Conservation (phyloP, 306 rosid genomes). For the Cucumis melo region DNA sequence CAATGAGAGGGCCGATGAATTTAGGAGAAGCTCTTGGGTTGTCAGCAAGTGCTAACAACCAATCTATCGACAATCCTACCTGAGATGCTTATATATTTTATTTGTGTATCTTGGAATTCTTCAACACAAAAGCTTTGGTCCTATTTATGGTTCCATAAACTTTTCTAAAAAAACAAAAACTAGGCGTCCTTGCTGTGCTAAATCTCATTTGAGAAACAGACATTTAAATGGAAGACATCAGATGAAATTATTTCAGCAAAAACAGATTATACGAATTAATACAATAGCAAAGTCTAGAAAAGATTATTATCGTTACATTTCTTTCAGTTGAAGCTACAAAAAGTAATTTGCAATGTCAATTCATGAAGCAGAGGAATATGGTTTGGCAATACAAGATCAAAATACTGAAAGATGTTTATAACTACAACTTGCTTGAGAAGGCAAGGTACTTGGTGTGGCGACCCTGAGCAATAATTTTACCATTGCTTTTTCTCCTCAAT, state of each 20-base stretch:
- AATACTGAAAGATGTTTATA: neutral
- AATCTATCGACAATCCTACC: constrained; percentile 2
- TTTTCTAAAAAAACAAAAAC: neutral
- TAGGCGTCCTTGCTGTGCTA: neutral
- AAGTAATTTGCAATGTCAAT: neutral
- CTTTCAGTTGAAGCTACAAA: neutral
- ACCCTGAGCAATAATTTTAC: constrained; percentile 68
- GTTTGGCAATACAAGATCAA: neutral
- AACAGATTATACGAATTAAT: neutral
- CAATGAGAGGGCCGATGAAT: constrained; percentile 26
- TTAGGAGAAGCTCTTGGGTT: constrained; percentile 31
- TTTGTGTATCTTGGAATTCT: neutral
- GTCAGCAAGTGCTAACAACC: constrained; percentile 2
- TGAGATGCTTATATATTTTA: neutral
- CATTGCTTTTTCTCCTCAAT: constrained; percentile 52
- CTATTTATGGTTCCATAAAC: neutral
- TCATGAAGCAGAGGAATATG: neutral
- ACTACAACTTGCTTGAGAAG: constrained; percentile 39
- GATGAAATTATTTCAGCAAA: neutral
- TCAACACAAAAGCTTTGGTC: neutral
- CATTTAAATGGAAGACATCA: neutral
- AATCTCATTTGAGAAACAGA: neutral
- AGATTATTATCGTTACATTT: neutral
- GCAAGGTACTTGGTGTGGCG: constrained; percentile 70
- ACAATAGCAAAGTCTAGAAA: neutral